A percentile compares a stretch with the other conserved stretches of the same genome.
Evolutionary conservation across 75 land plant genomes (phyloP).

Genomic region (Selaginella moellendorffii): DNA sequence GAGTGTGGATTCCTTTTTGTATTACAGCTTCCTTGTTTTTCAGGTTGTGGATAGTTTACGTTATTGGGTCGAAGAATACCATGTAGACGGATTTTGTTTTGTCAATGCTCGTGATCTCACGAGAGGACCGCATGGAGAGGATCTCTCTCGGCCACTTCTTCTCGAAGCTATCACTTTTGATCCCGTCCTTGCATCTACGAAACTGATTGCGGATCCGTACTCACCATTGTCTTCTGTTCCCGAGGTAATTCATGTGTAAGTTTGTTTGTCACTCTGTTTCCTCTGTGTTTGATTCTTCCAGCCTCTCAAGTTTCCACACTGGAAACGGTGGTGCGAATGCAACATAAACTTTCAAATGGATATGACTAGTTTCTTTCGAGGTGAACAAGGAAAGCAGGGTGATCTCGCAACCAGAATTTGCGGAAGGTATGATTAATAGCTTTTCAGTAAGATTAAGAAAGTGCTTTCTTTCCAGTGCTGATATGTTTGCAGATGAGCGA

Average conservation of each 20-base stretch:
- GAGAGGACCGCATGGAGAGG: conserved; percentile 45
- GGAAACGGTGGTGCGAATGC: conserved; percentile 94
- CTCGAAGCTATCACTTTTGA: conserved; percentile 85
- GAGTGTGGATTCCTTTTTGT: background rate
- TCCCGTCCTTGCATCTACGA: conserved; percentile 56
- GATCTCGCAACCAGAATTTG: conserved; percentile 78
- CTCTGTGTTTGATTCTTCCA: conserved; percentile 7
- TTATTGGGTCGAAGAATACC: conserved; percentile 76
- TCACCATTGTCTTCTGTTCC: conserved; percentile 28
- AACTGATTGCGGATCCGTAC: conserved; percentile 69
- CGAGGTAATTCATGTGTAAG: conserved; percentile 23
- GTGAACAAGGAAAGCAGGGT: conserved; percentile 54
- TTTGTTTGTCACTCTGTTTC: background rate
- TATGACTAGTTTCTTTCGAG: conserved; percentile 61
- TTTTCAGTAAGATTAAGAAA: background rate
- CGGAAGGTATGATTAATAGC: conserved; percentile 35
- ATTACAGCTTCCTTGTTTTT: background rate
- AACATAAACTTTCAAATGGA: conserved; percentile 55
- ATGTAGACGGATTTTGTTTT: conserved; percentile 87
- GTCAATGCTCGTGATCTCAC: conserved; percentile 50
- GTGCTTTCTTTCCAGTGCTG: conserved; percentile 39
- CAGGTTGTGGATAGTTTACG: conserved; percentile 81
- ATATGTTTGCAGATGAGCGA: conserved; percentile 65
- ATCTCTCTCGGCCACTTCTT: conserved; percentile 56
- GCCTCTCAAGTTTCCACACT: conserved; percentile 66